A percentile compares a stretch with the other conserved stretches of the same genome.
phyloP scores from a whole-genome alignment of 768 basidiomycete species.

The Coprinopsis marcescibilis region DNA sequence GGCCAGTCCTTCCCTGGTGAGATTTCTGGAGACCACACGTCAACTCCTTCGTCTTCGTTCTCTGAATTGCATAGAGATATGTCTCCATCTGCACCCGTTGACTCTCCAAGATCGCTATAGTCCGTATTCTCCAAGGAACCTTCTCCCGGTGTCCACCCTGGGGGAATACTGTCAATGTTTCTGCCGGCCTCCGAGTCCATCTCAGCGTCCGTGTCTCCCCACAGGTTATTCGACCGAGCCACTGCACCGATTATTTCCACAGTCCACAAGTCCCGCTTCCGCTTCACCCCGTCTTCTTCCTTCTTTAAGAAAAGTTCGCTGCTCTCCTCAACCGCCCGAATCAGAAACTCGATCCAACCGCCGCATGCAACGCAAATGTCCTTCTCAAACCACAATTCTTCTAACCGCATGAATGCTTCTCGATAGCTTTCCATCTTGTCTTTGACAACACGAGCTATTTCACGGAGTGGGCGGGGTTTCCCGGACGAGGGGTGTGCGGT shows the following conservation, averaged over 20 bases:
- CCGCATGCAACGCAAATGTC: slow-evolving; percentile 47
- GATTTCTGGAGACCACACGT: slow-evolving; percentile 1
- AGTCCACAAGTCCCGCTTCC: slow-evolving; percentile 32
- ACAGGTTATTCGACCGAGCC: slow-evolving; percentile 17
- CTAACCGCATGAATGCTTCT: slow-evolving; percentile 42
- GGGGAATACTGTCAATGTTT: slow-evolving; percentile 36
- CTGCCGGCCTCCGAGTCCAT: slow-evolving; percentile 19
- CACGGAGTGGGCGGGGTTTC: slow-evolving; percentile 33
- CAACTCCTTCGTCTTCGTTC: slow-evolving; percentile 27
- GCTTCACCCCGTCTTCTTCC: slow-evolving; percentile 27
- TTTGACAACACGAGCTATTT: slow-evolving; percentile 47
- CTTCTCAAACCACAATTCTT: slow-evolving; percentile 46
- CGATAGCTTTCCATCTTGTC: slow-evolving; percentile 49
- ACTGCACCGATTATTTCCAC: slow-evolving; percentile 40
- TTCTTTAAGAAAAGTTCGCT: slow-evolving; percentile 33
- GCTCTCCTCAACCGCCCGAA: slow-evolving; percentile 40
- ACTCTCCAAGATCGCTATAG: slow-evolving; percentile 23
- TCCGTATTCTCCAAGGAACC: slow-evolving; percentile 19
- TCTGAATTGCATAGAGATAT: slow-evolving; percentile 36
- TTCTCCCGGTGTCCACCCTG: slow-evolving; percentile 41
- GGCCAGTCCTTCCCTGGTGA: background rate
- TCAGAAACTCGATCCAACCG: slow-evolving; percentile 54
- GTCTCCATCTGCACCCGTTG: slow-evolving; percentile 37
- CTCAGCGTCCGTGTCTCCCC: slow-evolving; percentile 22
- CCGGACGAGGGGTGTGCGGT: slow-evolving; percentile 42